phyloP scores from a whole-genome alignment of 306 rosid genomes.

The Echinosophora koreensis region DNA sequence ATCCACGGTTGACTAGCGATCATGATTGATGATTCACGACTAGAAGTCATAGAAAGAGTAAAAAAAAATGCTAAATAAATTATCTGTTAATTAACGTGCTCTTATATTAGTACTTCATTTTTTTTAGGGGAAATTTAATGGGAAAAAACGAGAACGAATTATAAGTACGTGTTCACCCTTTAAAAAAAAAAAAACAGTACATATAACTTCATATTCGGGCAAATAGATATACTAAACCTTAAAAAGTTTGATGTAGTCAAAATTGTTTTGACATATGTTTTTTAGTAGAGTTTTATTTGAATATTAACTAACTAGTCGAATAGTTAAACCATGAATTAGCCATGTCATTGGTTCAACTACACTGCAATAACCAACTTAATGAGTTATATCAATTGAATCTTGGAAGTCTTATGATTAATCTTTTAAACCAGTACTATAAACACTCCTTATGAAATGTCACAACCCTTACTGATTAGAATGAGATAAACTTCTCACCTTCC shows the following conservation, averaged over 20 bases:
- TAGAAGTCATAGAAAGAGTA: slow-evolving; percentile 31
- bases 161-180: neutral
- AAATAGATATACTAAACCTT: neutral
- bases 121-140: neutral
- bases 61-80: neutral
- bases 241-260: neutral
- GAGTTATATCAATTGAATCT: too few species aligned
- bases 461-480: neutral
- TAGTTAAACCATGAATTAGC: too few species aligned
- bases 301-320: too few species aligned
- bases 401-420: too few species aligned
- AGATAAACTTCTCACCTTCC: neutral
- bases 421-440: neutral
- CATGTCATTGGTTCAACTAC: too few species aligned
- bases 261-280: neutral
- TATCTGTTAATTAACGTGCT: neutral
- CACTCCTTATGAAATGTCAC: neutral
- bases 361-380: too few species aligned
- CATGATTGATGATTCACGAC: slow-evolving; percentile 29
- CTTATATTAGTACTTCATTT: neutral
- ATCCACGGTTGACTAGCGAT: slow-evolving; percentile 30
- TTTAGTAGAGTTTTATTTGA: too few species aligned
- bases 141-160: neutral
- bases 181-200: neutral
- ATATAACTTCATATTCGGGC: neutral